Evolutionary conservation across 108 stramenopile species (phyloP), one percentile per base, ranked within the genome.

Genomic region (Chaetoceros muelleri): DNA sequence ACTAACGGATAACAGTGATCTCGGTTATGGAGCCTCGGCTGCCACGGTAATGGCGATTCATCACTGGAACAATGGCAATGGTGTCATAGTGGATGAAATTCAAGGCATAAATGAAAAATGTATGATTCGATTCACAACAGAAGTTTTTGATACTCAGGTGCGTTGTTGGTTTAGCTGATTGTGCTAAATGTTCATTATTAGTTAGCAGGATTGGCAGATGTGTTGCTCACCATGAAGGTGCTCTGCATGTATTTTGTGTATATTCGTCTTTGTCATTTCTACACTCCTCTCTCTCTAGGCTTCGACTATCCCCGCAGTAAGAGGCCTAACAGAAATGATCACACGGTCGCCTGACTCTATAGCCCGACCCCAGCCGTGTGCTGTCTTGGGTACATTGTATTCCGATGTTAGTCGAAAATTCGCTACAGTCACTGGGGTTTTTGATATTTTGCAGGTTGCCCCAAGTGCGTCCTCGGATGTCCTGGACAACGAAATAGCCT

Each of bases 1-100:
- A 40, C 13, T 40, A 5, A 5, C 13, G 5, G 34, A 40, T 40
- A 10, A 40, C 34, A 40, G 34, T 40, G 34, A 40, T 40, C 5
- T 40, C 34, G 34, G 34, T 13, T 40, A 10, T 40, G 34, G 34
- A 13, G 34, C 13, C 13, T 10, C 30, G 22, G 40, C 61, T 54
- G 44, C 53, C 20, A 27, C 51, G 18, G 45, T 52, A 13, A 53
- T 62, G 53, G 61, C 61, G 1, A 25, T 62, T 28, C 24, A 62
- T 28, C 61, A 62, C 27, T 50, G 53, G 23, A 62, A 62, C 24
- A 62, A 30, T 2, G 61, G 61, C 26, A 62, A 62, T 44, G 61
- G 61, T 24, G 34, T 23, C 0, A 45, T 62, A 0, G 24, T 55
- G 21, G 19, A 49, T 10, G 53, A 54, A 1, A 54, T 62, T 22